These are phyloP conservation scores for Xylogone sp. DNA, from an alignment of 2,329 filamentous ascomycete species.

Conservation along the genomic window DNA sequence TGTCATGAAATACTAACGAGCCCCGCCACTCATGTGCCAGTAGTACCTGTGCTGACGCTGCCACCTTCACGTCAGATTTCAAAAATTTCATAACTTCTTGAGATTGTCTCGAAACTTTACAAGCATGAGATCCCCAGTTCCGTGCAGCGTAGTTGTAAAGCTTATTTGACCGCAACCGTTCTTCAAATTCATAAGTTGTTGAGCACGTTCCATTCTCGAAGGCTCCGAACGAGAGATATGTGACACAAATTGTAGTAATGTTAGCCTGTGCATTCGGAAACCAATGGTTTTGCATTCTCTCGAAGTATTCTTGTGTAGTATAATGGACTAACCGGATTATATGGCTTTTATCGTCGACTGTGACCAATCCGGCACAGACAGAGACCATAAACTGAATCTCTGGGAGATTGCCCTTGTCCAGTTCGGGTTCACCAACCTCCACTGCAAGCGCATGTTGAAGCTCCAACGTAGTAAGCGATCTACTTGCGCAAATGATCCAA, in stretches of 20 bases:
- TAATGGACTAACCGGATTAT: slow-evolving; percentile 21
- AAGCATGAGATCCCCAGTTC: slow-evolving; percentile 29
- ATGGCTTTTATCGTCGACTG: slow-evolving; percentile 16
- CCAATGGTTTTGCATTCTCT: slow-evolving; percentile 1
- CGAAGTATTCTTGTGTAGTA: slow-evolving; percentile 24
- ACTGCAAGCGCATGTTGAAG: slow-evolving; percentile 40
- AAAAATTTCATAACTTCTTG: no score
- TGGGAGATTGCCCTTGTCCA: slow-evolving; percentile 34
- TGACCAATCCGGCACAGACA: slow-evolving; percentile 20
- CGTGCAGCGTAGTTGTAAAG: slow-evolving; percentile 27
- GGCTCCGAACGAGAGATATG: slow-evolving; percentile 14
- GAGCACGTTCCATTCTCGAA: slow-evolving; percentile 13
- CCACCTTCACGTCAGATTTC: no score
- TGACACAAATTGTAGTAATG: slow-evolving; percentile 16
- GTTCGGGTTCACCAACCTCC: slow-evolving; percentile 16
- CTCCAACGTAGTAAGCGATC: slow-evolving; percentile 30
- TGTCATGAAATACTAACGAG: no score
- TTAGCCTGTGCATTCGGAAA: slow-evolving; percentile 12
- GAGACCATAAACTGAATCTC: slow-evolving; percentile 3
- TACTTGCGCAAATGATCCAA: slow-evolving; percentile 37
- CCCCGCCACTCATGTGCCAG: no score
- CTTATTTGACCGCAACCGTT: slow-evolving; percentile 14
- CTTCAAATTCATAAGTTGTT: slow-evolving; percentile 10
- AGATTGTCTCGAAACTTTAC: slow-evolving; percentile 6
- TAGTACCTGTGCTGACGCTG: no score